Evolutionary conservation across 2,329 filamentous ascomycete genomes (phyloP).

Genomic region (Endothia cerciana): DNA sequence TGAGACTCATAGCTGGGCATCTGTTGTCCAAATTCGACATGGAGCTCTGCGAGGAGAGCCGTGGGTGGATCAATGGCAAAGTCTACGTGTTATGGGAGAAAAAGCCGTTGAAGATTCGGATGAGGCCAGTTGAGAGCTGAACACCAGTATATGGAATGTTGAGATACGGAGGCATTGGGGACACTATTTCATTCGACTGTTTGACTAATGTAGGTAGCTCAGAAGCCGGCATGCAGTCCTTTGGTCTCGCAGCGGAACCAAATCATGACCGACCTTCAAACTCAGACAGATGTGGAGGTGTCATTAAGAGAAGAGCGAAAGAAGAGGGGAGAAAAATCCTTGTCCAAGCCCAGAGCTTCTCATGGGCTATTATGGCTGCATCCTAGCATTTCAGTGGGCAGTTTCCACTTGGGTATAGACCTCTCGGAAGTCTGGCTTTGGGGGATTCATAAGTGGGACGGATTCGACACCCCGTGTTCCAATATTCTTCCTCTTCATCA

Average conservation of each 20-base stretch:
- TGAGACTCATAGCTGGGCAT: conserved; percentile 51
- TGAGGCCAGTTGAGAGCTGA: conserved; percentile 35
- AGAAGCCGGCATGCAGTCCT: too few relatives aligned
- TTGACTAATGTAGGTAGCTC: too few relatives aligned
- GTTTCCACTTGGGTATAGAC: background rate
- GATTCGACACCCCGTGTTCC: conserved; percentile 1
- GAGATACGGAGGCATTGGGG: too few relatives aligned
- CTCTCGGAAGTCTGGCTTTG: conserved; percentile 9
- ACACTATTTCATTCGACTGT: too few relatives aligned
- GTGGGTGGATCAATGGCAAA: conserved; percentile 44
- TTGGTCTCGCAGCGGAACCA: too few relatives aligned
- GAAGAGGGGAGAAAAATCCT: background rate
- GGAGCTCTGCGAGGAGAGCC: conserved; percentile 41
- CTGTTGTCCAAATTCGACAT: conserved; percentile 55
- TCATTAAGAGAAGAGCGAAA: too few relatives aligned
- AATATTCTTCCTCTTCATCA: conserved; percentile 14
- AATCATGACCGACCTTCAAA: too few relatives aligned
- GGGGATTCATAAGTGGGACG: background rate
- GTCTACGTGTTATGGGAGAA: conserved; percentile 47
- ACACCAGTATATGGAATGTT: background rate
- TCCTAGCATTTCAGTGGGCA: background rate
- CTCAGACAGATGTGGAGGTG: too few relatives aligned
- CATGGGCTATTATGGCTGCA: background rate
- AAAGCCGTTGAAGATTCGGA: conserved; percentile 39
- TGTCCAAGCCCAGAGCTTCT: background rate